Evolutionary conservation across 768 basidiomycete genomes (phyloP).

Genomic region (Xerocomellus amylosporus): DNA sequence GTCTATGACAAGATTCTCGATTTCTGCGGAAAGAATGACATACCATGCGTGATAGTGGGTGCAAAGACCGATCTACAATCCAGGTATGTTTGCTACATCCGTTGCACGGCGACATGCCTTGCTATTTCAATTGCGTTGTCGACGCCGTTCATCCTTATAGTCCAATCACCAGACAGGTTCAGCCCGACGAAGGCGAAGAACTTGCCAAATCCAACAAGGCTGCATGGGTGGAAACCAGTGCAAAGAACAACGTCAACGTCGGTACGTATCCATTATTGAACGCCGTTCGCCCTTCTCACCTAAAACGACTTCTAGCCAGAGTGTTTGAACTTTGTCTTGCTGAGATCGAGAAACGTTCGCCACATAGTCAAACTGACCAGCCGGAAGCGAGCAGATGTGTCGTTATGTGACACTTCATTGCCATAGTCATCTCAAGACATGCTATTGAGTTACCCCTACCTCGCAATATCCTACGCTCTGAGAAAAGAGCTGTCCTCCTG

Average conservation of each 20-base stretch:
- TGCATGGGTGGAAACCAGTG: slow-evolving; percentile 86
- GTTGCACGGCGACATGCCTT: slow-evolving; percentile 7
- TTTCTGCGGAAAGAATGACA: slow-evolving; percentile 77
- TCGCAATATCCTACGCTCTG: slow-evolving; percentile 31
- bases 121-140: slow-evolving; percentile 11
- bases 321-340: slow-evolving; percentile 82
- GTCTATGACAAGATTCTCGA: slow-evolving; percentile 92
- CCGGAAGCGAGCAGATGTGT: slow-evolving; percentile 44
- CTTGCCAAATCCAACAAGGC: slow-evolving; percentile 71
- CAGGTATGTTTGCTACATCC: slow-evolving; percentile 49
- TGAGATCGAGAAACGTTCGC: slow-evolving; percentile 76
- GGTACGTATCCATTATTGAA: slow-evolving; percentile 51
- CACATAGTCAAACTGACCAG: slow-evolving; percentile 46
- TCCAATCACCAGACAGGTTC: slow-evolving; percentile 64
- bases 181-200: slow-evolving; percentile 66
- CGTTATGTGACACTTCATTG: slow-evolving; percentile 47
- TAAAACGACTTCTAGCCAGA: slow-evolving; percentile 46
- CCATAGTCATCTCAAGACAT: slow-evolving; percentile 20
- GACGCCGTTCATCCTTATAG: slow-evolving; percentile 31
- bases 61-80: slow-evolving; percentile 82
- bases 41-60: slow-evolving; percentile 93
- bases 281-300: not conserved
- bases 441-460: slow-evolving; percentile 31
- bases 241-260: slow-evolving; percentile 83
- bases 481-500: slow-evolving; percentile 19